Percentiles rank a stretch among this genome's conserved stretches.
These are phyloP conservation scores for Iberis pinnata DNA, from an alignment of 345 rosid genomes.

Conservation along the genomic window DNA sequence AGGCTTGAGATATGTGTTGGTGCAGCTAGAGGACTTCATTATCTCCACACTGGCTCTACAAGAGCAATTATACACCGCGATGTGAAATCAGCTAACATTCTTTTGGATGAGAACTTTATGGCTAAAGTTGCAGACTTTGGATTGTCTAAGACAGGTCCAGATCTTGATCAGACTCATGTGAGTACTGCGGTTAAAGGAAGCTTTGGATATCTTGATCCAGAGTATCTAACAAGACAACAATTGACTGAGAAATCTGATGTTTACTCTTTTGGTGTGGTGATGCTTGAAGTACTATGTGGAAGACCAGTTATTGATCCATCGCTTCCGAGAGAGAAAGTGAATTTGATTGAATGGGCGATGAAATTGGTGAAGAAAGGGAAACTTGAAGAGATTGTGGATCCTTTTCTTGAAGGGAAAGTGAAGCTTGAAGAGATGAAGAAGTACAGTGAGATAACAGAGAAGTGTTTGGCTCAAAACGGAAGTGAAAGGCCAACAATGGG, in stretches of 20 bases:
- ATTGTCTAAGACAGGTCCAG: neutral
- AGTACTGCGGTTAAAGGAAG: neutral
- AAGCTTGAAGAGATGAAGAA: conserved; percentile 45
- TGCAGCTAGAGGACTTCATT: conserved; percentile 78
- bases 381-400: conserved; percentile 43
- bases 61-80: conserved; percentile 90
- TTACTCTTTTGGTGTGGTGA: conserved; percentile 63
- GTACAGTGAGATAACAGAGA: conserved; percentile 49
- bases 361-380: conserved; percentile 34
- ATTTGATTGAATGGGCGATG: conserved; percentile 52
- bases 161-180: neutral
- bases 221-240: too few species aligned
- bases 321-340: conserved; percentile 46
- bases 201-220: too few species aligned
- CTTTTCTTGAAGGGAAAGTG: conserved; percentile 36
- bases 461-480: conserved; percentile 48
- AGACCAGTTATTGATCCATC: conserved; percentile 59
- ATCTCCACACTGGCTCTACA: conserved; percentile 84
- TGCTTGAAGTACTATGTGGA: conserved; percentile 54
- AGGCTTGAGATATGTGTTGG: conserved; percentile 72
- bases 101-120: conserved; percentile 65
- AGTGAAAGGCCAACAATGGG: conserved; percentile 58
- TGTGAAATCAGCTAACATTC: conserved; percentile 88
- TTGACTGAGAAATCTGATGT: too few species aligned
- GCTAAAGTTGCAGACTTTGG: neutral